A percentile compares a stretch with the other conserved stretches of the same genome.
These are phyloP conservation scores for Stagonosporopsis chrysanthemi DNA, from an alignment of 2,329 filamentous ascomycete genomes.

Conservation along the genomic window DNA sequence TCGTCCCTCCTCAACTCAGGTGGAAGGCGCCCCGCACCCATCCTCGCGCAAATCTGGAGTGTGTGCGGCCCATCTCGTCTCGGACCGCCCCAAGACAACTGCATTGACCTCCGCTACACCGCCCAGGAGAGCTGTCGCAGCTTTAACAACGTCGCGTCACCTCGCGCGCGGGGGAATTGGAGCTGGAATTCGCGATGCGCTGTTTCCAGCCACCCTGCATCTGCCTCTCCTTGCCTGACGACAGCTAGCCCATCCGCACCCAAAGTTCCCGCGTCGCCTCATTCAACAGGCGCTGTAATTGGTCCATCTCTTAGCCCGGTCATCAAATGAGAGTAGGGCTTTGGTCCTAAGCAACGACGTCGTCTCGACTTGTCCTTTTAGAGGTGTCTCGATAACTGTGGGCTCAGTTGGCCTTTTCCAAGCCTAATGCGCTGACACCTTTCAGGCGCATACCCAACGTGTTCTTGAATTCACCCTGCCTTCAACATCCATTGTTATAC, in stretches of 20 bases:
- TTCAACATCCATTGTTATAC: constrained; percentile 33
- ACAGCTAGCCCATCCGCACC: constrained; percentile 43
- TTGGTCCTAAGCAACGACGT: constrained; percentile 35
- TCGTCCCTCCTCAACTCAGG: constrained; percentile 16
- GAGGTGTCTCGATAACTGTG: constrained; percentile 41
- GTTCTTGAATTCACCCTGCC: constrained; percentile 28
- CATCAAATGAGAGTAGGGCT: constrained; percentile 46
- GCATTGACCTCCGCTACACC: constrained; percentile 51
- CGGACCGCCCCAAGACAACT: constrained; percentile 39
- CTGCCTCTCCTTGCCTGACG: constrained; percentile 44
- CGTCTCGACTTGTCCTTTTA: constrained; percentile 41
- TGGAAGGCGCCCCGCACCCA: constrained; percentile 20
- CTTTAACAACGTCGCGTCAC: constrained; percentile 39
- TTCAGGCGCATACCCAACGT: constrained; percentile 29
- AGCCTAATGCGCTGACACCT: constrained; percentile 36
- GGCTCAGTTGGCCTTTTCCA: constrained; percentile 24
- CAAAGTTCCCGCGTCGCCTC: constrained; percentile 43
- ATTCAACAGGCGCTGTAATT: constrained; percentile 42
- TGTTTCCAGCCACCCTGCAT: constrained; percentile 46
- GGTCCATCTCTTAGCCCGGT: constrained; percentile 32
- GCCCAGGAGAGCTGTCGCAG: constrained; percentile 43
- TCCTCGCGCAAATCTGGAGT: constrained; percentile 30
- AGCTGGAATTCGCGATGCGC: constrained; percentile 50
- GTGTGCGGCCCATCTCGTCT: constrained; percentile 37
- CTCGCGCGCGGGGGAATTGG: constrained; percentile 37